A percentile compares a stretch with the other conserved stretches of the same genome.
Evolutionary conservation across 176 grass and related monocot species (phyloP).

Genomic region (Rhynchospora pubera): DNA sequence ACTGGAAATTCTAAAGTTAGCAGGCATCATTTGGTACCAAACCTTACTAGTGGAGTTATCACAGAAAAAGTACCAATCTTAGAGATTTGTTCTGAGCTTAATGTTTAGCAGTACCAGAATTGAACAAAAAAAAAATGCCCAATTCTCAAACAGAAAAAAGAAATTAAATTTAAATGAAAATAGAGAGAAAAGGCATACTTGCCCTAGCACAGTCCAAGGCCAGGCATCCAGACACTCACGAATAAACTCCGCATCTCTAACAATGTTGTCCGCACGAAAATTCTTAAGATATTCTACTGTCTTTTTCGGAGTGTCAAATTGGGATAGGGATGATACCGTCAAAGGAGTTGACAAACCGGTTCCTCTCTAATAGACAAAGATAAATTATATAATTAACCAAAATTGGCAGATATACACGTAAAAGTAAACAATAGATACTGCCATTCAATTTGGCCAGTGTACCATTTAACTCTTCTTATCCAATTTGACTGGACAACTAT

Average conservation of each 20-base stretch:
- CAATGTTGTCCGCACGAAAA: slow-evolving; percentile 95
- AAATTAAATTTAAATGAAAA: not conserved
- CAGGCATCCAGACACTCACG: slow-evolving; percentile 48
- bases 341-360: slow-evolving; percentile 85
- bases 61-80: not conserved
- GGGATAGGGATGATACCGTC: slow-evolving; percentile 78
- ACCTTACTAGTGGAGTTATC: not conserved
- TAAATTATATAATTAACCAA: slow-evolving; percentile 8
- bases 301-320: slow-evolving; percentile 50
- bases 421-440: not conserved
- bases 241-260: slow-evolving; percentile 89
- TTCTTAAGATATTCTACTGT: slow-evolving; percentile 71
- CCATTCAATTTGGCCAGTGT: not conserved
- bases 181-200: slow-evolving; percentile 46
- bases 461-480: not conserved
- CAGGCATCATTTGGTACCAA: not conserved
- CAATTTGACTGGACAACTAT: not conserved
- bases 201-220: slow-evolving; percentile 87
- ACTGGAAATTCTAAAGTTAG: not conserved
- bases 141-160: not conserved
- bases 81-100: not conserved
- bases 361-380: slow-evolving; percentile 39
- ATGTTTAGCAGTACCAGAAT: not conserved
- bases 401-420: slow-evolving; percentile 6
- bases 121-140: not conserved